phyloP scores from a whole-genome alignment of 2,329 filamentous ascomycete species.

The Cercospora zeina region DNA sequence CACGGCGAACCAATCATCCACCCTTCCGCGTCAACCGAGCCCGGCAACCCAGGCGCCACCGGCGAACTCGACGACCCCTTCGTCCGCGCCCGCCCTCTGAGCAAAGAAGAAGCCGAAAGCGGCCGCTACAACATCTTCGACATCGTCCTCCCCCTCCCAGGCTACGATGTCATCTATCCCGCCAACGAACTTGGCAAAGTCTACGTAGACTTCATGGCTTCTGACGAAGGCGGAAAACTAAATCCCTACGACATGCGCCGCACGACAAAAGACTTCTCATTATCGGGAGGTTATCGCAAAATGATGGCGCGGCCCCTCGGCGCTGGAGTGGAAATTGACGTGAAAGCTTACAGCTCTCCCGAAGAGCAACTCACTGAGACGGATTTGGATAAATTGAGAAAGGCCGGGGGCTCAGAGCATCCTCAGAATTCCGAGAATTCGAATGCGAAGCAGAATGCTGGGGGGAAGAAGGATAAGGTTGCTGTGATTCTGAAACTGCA shows the following conservation, averaged over 20 bases:
- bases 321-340: constrained; percentile 59
- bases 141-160: constrained; percentile 86
- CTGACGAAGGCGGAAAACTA: constrained; percentile 71
- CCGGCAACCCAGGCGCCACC: constrained; percentile 13
- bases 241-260: constrained; percentile 86
- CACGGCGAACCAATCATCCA: constrained; percentile 67
- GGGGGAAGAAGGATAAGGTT: constrained; percentile 51
- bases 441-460: constrained; percentile 8
- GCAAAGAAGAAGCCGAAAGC: constrained; percentile 72
- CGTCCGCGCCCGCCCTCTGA: constrained; percentile 70
- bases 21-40: constrained; percentile 46
- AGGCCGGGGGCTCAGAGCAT: constrained; percentile 24
- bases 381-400: constrained; percentile 68
- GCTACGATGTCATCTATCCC: constrained; percentile 86
- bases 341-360: constrained; percentile 68
- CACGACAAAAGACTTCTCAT: constrained; percentile 79
- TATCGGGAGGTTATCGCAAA: constrained; percentile 86
- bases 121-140: constrained; percentile 82
- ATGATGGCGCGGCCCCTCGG: constrained; percentile 69
- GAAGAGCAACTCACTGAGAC: constrained; percentile 86
- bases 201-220: constrained; percentile 84
- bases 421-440: constrained; percentile 25
- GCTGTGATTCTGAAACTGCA: constrained; percentile 73
- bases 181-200: constrained; percentile 78
- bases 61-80: constrained; percentile 61